These are phyloP conservation scores for Bassia scoparia DNA, from an alignment of 148 eudicot genomes.

Conservation along the genomic window DNA sequence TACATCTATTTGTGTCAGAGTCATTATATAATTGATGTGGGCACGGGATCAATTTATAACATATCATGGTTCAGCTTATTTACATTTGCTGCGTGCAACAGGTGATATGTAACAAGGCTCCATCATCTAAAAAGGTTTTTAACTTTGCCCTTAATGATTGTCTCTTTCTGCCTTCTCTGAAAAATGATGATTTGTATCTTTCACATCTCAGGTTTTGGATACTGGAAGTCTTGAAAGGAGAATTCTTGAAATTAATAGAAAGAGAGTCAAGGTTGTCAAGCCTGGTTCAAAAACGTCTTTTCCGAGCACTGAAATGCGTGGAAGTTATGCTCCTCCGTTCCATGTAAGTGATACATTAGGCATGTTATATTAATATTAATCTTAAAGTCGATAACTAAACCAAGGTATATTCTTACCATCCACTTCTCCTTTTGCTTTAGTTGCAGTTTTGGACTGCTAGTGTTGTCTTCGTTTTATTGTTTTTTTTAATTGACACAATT, in stretches of 20 bases:
- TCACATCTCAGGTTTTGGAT: constrained; percentile 52
- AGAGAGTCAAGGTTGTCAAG: constrained; percentile 86
- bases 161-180: background rate
- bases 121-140: constrained; percentile 63
- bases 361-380: background rate
- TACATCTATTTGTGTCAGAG: too few relatives aligned
- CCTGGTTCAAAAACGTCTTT: constrained; percentile 97
- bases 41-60: background rate
- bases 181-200: background rate
- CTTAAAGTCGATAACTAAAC: background rate
- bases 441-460: too few relatives aligned
- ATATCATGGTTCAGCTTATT: background rate
- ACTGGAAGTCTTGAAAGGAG: constrained; percentile 79
- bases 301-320: constrained; percentile 90
- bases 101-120: constrained; percentile 81
- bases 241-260: constrained; percentile 82
- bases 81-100: constrained; percentile 33
- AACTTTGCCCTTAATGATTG: background rate
- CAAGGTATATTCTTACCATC: background rate
- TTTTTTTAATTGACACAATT: too few relatives aligned
- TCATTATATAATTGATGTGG: background rate
- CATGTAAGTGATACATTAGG: constrained; percentile 51
- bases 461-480: too few relatives aligned
- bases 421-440: too few relatives aligned
- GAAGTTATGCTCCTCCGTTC: constrained; percentile 92